Percentiles rank a stretch among this genome's conserved stretches.
These are phyloP conservation scores for Aspergillus sclerotioniger DNA, from an alignment of 495 filamentous ascomycete species.

Conservation along the genomic window DNA sequence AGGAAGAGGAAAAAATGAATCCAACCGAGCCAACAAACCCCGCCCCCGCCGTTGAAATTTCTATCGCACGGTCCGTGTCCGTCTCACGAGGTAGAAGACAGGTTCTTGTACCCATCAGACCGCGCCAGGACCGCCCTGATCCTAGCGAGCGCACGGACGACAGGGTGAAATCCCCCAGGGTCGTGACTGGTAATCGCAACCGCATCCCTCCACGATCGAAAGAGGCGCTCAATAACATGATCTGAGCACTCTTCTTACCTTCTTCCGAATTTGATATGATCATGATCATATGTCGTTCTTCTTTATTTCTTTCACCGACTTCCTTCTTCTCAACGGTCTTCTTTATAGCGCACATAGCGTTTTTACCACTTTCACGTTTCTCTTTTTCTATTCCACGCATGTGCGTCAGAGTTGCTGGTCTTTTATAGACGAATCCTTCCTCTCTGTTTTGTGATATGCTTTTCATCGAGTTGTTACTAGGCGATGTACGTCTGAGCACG, in stretches of 20 bases:
- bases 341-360: neutral
- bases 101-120: conserved; percentile 36
- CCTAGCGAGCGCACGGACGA: conserved; percentile 25
- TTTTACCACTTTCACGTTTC: neutral
- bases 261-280: neutral
- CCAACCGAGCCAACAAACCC: conserved; percentile 4
- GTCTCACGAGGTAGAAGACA: conserved; percentile 38
- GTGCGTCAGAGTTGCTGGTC: neutral
- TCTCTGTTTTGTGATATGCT: neutral
- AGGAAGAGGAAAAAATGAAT: conserved; percentile 14
- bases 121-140: conserved; percentile 23
- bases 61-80: conserved; percentile 42
- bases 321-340: neutral
- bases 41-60: conserved; percentile 35
- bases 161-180: conserved; percentile 9
- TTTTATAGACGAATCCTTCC: neutral
- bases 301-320: conserved; percentile 2
- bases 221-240: neutral
- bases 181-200: neutral
- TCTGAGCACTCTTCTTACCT: neutral
- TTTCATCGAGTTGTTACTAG: too few species aligned
- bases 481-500: too few species aligned
- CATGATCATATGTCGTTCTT: conserved; percentile 3
- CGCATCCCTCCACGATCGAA: neutral
- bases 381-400: conserved; percentile 2